These are phyloP conservation scores for Mycena vulgaris DNA, from an alignment of 768 basidiomycete species.

Conservation along the genomic window DNA sequence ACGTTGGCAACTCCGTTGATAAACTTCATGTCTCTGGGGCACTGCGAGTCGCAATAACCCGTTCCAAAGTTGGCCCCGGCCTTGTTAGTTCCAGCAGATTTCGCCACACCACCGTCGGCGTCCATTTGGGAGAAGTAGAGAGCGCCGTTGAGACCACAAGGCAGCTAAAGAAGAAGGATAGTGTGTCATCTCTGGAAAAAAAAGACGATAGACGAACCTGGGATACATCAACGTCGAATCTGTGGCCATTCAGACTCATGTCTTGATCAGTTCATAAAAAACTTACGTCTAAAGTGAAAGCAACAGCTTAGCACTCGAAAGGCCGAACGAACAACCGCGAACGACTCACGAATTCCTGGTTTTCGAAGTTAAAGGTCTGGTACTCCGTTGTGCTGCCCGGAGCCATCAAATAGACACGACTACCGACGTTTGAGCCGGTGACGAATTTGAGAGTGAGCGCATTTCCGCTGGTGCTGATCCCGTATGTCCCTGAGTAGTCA, in stretches of 20 bases:
- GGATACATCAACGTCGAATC: constrained; percentile 74
- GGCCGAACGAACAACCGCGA: constrained; percentile 20
- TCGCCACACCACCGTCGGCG: constrained; percentile 66
- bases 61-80: constrained; percentile 71
- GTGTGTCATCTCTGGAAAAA: background rate
- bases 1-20: constrained; percentile 60
- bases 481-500: constrained; percentile 66
- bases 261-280: constrained; percentile 22
- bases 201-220: constrained; percentile 41
- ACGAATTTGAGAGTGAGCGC: constrained; percentile 64
- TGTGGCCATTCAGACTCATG: constrained; percentile 29
- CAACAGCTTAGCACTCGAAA: constrained; percentile 9
- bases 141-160: constrained; percentile 75
- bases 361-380: constrained; percentile 66
- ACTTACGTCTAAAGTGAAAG: constrained; percentile 42
- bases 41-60: constrained; percentile 79
- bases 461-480: constrained; percentile 64
- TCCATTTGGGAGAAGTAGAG: constrained; percentile 75
- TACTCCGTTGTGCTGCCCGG: constrained; percentile 60
- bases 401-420: constrained; percentile 64
- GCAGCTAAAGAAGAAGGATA: constrained; percentile 47
- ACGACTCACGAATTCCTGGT: constrained; percentile 64
- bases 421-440: constrained; percentile 55
- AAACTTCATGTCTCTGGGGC: constrained; percentile 74
- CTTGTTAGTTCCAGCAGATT: constrained; percentile 62